Conservation (phyloP, 331 rosid genomes). For the Quercus phellos region DNA sequence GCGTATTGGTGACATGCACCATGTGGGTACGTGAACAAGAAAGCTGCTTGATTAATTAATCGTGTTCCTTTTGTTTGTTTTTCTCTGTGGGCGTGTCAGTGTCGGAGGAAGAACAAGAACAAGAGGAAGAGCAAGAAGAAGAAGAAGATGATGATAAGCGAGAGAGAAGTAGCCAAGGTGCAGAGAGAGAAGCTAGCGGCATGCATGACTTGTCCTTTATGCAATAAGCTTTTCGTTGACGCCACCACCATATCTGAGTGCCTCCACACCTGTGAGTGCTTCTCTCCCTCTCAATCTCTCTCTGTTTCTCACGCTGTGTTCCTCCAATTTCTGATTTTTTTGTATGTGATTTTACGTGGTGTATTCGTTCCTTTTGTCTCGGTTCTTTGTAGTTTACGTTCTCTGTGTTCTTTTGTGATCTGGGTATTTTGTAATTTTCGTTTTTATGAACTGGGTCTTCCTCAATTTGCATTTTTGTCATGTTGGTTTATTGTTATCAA, state of each 20-base stretch:
- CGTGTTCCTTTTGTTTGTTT: background rate
- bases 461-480: constrained; percentile 1
- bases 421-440: constrained; percentile 8
- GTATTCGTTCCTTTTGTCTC: background rate
- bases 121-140: background rate
- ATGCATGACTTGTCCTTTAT: constrained; percentile 47
- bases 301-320: background rate
- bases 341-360: background rate
- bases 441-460: background rate
- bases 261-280: constrained; percentile 55
- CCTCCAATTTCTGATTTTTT: background rate
- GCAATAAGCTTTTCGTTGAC: constrained; percentile 27
- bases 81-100: constrained; percentile 19
- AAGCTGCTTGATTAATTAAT: background rate
- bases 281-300: background rate
- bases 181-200: constrained; percentile 13
- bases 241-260: constrained; percentile 64
- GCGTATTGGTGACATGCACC: constrained; percentile 52
- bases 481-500: background rate
- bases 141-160: constrained; percentile 4
- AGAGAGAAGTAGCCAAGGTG: background rate
- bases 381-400: constrained; percentile 4
- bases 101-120: background rate
- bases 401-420: background rate
- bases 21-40: constrained; percentile 39